Percentiles rank a stretch among this genome's conserved stretches.
These are phyloP conservation scores for Suhomyces bolitotheri DNA, from an alignment of 1,139 yeast species.

Conservation along the genomic window DNA sequence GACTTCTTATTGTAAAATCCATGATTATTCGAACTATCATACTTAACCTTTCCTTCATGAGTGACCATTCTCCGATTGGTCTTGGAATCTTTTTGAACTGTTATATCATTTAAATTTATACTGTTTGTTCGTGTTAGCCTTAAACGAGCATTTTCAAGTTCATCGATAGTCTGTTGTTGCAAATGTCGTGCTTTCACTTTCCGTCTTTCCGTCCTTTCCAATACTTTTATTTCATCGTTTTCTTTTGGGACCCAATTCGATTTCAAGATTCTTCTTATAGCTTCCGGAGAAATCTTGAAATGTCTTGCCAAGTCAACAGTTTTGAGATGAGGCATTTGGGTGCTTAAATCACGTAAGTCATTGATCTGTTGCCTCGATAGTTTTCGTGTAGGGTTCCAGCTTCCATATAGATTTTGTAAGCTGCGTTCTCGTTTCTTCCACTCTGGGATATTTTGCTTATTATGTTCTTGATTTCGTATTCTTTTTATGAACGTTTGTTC, in stretches of 20 bases:
- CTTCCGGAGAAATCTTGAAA: constrained; percentile 78
- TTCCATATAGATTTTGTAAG: constrained; percentile 55
- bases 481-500: constrained; percentile 19
- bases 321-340: constrained; percentile 57
- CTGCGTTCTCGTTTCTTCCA: constrained; percentile 75
- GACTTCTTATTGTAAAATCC: no score
- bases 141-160: constrained; percentile 7
- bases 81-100: neutral
- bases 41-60: no score
- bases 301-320: constrained; percentile 61
- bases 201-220: constrained; percentile 48
- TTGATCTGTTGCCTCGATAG: constrained; percentile 72
- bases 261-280: constrained; percentile 73
- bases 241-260: constrained; percentile 73
- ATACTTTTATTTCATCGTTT: constrained; percentile 48
- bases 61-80: no score
- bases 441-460: constrained; percentile 23
- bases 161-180: constrained; percentile 7
- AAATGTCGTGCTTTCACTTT: constrained; percentile 18
- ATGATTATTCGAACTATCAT: no score
- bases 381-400: constrained; percentile 72
- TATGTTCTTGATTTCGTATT: constrained; percentile 16
- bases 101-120: constrained; percentile 7
- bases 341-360: constrained; percentile 58
- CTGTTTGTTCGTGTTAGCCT: constrained; percentile 11